Evolutionary conservation across 805 yeast species (phyloP).

Genomic region (Ogataea dorogensis): DNA sequence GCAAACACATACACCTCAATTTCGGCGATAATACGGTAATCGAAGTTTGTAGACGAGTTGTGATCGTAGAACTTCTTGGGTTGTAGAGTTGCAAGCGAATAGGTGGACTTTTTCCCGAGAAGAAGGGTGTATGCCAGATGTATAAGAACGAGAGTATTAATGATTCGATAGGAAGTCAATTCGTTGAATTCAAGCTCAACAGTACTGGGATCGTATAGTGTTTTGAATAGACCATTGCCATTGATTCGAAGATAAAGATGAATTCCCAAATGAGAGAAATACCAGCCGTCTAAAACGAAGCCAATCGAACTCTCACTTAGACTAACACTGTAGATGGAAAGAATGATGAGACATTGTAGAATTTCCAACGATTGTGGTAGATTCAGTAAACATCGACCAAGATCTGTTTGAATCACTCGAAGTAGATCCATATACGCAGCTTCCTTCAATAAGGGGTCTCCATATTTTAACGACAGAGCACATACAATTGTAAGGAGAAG

Average conservation of each 20-base stretch:
- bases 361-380: constrained; percentile 52
- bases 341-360: constrained; percentile 63
- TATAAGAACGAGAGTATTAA: constrained; percentile 68
- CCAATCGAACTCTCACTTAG: constrained; percentile 46
- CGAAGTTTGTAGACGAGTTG: constrained; percentile 69
- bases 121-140: constrained; percentile 66
- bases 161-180: constrained; percentile 58
- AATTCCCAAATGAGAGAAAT: constrained; percentile 61
- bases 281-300: constrained; percentile 67
- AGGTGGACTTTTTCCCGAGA: constrained; percentile 43
- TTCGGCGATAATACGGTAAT: constrained; percentile 80
- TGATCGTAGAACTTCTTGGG: constrained; percentile 40
- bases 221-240: constrained; percentile 39
- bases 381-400: constrained; percentile 42
- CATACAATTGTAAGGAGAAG: constrained; percentile 67
- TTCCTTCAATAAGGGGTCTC: constrained; percentile 37
- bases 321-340: constrained; percentile 64
- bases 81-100: constrained; percentile 46
- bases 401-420: constrained; percentile 47
- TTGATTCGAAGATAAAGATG: constrained; percentile 58
- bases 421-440: constrained; percentile 44
- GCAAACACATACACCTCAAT: constrained; percentile 57
- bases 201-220: constrained; percentile 23
- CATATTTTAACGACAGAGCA: constrained; percentile 56
- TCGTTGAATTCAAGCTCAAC: constrained; percentile 39